Evolutionary conservation across 1,284 basidiomycete genomes (phyloP).

Genomic region (Puccinia hordei): DNA sequence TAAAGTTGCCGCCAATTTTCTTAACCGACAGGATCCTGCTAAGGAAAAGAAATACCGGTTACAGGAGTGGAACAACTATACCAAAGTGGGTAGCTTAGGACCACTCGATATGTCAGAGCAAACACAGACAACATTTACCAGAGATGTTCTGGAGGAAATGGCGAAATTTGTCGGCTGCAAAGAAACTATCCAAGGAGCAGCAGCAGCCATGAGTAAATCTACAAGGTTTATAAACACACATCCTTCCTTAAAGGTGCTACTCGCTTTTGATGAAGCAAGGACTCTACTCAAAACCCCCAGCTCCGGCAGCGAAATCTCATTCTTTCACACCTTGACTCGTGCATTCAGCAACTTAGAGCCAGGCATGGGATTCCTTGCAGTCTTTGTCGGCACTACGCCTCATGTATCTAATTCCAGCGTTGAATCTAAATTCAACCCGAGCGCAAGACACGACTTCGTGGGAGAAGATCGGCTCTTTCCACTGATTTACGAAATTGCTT

Average conservation of each 20-base stretch:
- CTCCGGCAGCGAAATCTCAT: not conserved
- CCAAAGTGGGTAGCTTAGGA: not conserved
- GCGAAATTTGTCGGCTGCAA: not conserved
- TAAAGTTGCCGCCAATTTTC: constrained; percentile 11
- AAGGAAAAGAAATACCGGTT: not conserved
- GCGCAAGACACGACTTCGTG: not conserved
- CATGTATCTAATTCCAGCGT: not conserved
- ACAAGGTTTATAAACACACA: not conserved
- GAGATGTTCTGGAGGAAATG: not conserved
- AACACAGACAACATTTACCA: not conserved
- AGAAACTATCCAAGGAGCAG: not conserved
- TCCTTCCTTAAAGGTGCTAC: not conserved
- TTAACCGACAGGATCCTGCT: not conserved
- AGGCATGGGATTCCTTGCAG: not conserved
- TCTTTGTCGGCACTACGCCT: not conserved
- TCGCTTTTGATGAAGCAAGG: constrained; percentile 14
- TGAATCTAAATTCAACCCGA: not conserved
- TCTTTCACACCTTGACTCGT: not conserved
- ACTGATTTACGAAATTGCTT: constrained; percentile 11
- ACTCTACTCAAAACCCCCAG: not conserved
- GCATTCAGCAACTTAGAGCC: not conserved
- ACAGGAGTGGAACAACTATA: constrained; percentile 7
- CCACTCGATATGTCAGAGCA: not conserved
- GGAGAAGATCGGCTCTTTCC: not conserved
- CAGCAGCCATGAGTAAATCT: not conserved